Evolutionary conservation across 2,329 filamentous ascomycete species (phyloP).

Genomic region (Pseudogymnoascus sp.): DNA sequence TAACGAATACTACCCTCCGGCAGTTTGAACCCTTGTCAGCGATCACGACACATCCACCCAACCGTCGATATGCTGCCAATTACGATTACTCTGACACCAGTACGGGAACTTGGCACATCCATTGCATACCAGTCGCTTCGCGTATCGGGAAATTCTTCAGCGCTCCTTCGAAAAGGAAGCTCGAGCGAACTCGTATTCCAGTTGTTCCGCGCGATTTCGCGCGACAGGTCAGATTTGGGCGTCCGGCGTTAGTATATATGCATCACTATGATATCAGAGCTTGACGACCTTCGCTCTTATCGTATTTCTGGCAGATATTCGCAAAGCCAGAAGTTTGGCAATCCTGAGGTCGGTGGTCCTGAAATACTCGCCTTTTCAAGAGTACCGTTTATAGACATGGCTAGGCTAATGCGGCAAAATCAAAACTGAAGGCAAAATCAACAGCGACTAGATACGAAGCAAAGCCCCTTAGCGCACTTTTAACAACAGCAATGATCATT

Average conservation of each 20-base stretch:
- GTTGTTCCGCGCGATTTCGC: constrained; percentile 23
- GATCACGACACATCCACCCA: constrained; percentile 41
- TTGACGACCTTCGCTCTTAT: neutral
- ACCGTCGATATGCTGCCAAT: constrained; percentile 36
- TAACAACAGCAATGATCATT: neutral
- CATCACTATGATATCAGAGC: neutral
- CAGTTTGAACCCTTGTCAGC: constrained; percentile 39
- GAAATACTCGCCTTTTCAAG: neutral
- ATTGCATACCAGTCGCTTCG: constrained; percentile 22
- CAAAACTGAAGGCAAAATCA: neutral
- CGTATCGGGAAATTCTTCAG: constrained; percentile 20
- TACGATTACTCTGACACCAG: constrained; percentile 37
- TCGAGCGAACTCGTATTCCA: constrained; percentile 21
- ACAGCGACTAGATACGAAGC: neutral
- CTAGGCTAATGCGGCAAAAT: neutral
- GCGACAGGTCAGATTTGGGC: constrained; percentile 17
- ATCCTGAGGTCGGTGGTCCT: neutral
- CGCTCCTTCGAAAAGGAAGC: constrained; percentile 18
- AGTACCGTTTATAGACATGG: neutral
- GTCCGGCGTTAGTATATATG: neutral
- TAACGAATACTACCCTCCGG: constrained; percentile 46
- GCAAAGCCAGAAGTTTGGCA: constrained; percentile 1
- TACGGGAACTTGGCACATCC: constrained; percentile 37
- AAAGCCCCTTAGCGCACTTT: neutral
- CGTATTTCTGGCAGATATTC: constrained; percentile 8